phyloP scores from a whole-genome alignment of 768 basidiomycete genomes.

The Tricholoma terreum region DNA sequence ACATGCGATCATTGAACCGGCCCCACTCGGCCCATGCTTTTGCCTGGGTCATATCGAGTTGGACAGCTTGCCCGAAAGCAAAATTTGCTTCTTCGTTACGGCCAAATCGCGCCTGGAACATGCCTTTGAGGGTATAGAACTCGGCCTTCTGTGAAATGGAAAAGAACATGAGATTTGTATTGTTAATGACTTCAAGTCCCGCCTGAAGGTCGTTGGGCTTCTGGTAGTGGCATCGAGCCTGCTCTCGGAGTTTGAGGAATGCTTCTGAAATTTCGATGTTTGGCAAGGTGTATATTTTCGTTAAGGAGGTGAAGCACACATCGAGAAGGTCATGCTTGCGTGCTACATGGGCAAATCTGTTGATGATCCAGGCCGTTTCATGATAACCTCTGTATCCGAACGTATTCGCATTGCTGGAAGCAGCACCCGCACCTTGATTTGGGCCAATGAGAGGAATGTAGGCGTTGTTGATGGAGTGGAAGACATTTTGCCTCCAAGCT shows the following conservation, averaged over 20 bases:
- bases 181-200: slow-evolving; percentile 98
- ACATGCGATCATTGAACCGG: slow-evolving; percentile 87
- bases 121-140: slow-evolving; percentile 97
- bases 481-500: slow-evolving; percentile 98
- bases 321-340: slow-evolving; percentile 95
- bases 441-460: slow-evolving; percentile 86
- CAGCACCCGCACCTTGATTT: slow-evolving; percentile 47
- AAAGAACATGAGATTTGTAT: slow-evolving; percentile 99
- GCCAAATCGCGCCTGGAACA: slow-evolving; percentile 90
- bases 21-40: slow-evolving; percentile 99
- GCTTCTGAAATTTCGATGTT: slow-evolving; percentile 99
- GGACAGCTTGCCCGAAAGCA: slow-evolving; percentile 93
- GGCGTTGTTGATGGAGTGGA: slow-evolving; percentile 93
- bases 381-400: slow-evolving; percentile 96
- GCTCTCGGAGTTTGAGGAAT: slow-evolving; percentile 97
- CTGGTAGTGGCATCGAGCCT: slow-evolving; percentile 97
- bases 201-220: slow-evolving; percentile 90
- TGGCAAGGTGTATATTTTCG: slow-evolving; percentile 97
- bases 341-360: slow-evolving; percentile 97
- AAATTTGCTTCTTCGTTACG: slow-evolving; percentile 87
- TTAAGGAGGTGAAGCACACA: slow-evolving; percentile 91
- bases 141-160: slow-evolving; percentile 93
- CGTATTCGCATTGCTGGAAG: slow-evolving; percentile 65
- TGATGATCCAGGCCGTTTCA: slow-evolving; percentile 99
- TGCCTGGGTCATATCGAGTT: slow-evolving; percentile 90